These are phyloP conservation scores for Fusarium mundagurra DNA, from an alignment of 2,329 filamentous ascomycete species.

Conservation along the genomic window DNA sequence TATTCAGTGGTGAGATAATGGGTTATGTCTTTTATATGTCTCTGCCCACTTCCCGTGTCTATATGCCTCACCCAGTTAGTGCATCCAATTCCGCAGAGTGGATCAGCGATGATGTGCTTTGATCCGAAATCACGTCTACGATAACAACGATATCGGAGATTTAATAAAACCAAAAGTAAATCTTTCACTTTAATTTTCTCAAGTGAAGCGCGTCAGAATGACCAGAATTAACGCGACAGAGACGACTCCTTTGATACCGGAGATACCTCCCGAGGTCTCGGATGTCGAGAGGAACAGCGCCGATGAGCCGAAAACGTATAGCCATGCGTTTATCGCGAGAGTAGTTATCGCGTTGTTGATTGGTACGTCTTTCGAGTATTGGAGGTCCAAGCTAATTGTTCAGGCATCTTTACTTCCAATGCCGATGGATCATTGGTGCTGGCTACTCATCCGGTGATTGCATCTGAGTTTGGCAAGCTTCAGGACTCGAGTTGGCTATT, in stretches of 20 bases:
- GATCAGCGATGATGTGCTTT: neutral
- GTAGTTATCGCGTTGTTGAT: neutral
- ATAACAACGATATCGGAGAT: neutral
- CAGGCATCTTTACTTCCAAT: slow-evolving; percentile 67
- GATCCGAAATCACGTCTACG: neutral
- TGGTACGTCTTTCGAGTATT: accelerated
- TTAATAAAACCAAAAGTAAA: accelerated
- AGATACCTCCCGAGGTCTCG: neutral
- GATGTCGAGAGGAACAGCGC: neutral
- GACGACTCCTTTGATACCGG: neutral
- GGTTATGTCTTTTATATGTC: neutral
- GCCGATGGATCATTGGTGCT: slow-evolving; percentile 72
- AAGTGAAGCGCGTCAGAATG: accelerated
- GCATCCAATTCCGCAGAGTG: neutral
- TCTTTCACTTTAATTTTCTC: neutral
- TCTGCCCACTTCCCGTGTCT: neutral
- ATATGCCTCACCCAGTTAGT: neutral
- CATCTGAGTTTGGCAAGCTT: slow-evolving; percentile 68
- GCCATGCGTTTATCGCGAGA: neutral
- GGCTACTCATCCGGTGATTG: slow-evolving; percentile 71
- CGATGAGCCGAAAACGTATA: neutral
- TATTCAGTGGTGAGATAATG: accelerated
- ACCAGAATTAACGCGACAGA: neutral
- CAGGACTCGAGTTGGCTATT: slow-evolving; percentile 60
- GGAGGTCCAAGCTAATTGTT: accelerated